These are phyloP conservation scores for Puccinellia tenuiflora DNA, from an alignment of 176 grass and related monocot species.

Conservation along the genomic window DNA sequence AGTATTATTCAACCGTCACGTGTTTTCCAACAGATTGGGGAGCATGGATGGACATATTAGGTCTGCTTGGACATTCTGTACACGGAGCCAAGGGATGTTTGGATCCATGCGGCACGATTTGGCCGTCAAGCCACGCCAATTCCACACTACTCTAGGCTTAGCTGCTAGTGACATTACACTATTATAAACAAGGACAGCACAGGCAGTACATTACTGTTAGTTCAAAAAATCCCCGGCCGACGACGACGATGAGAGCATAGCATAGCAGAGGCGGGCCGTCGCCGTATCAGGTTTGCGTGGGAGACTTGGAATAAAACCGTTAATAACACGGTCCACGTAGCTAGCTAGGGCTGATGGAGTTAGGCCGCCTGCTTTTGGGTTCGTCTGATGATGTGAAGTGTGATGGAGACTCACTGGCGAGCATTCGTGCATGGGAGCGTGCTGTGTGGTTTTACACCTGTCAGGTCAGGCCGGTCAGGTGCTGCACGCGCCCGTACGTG, in stretches of 20 bases:
- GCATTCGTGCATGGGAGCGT: background rate
- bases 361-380: slow-evolving; percentile 52
- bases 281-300: background rate
- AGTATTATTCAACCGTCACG: background rate
- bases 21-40: slow-evolving; percentile 1
- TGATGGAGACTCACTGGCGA: background rate
- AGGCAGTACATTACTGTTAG: background rate
- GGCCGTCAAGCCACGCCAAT: slow-evolving; percentile 4
- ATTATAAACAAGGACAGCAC: slow-evolving; percentile 9
- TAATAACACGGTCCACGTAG: slow-evolving; percentile 22
- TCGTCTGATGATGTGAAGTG: slow-evolving; percentile 15
- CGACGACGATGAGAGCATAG: slow-evolving; percentile 14
- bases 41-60: slow-evolving; percentile 4
- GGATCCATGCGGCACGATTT: slow-evolving; percentile 29
- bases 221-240: background rate
- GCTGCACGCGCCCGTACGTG: background rate
- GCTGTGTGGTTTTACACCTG: background rate
- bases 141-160: background rate
- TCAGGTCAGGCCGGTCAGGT: background rate
- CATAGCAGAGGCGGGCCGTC: background rate
- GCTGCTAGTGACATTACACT: background rate
- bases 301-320: slow-evolving; percentile 41
- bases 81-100: slow-evolving; percentile 6
- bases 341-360: slow-evolving; percentile 38
- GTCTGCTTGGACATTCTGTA: slow-evolving; percentile 14